phyloP scores from a whole-genome alignment of 192 early-diverging fungal species.

The Martensiomyces pterosporus region DNA sequence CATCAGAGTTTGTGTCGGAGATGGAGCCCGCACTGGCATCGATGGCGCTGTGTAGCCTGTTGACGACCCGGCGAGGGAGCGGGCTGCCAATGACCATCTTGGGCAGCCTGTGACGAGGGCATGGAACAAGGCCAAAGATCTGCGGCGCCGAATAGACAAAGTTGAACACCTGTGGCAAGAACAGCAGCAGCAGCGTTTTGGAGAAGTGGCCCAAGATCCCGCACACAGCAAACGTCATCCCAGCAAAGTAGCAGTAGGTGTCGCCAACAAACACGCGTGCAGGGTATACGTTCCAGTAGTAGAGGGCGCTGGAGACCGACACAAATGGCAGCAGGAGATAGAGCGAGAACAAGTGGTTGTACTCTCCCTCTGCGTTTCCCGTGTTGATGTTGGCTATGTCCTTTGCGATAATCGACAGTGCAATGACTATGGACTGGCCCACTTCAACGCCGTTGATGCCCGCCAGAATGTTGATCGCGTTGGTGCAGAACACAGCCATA shows the following conservation, averaged over 20 bases:
- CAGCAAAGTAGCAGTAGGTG: slow-evolving; percentile 96
- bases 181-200: slow-evolving; percentile 90
- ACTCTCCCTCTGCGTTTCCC: slow-evolving; percentile 55
- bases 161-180: slow-evolving; percentile 96
- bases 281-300: slow-evolving; percentile 92
- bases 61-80: slow-evolving; percentile 10
- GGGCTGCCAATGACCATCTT: slow-evolving; percentile 25
- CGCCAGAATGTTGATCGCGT: slow-evolving; percentile 97
- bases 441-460: slow-evolving; percentile 98
- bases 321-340: slow-evolving; percentile 94
- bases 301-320: slow-evolving; percentile 74
- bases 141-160: slow-evolving; percentile 95
- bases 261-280: slow-evolving; percentile 93
- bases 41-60: slow-evolving; percentile 10
- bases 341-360: slow-evolving; percentile 79
- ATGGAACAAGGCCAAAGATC: slow-evolving; percentile 88
- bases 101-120: slow-evolving; percentile 95
- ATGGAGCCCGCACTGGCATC: slow-evolving; percentile 8
- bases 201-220: slow-evolving; percentile 91
- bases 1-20: slow-evolving; percentile 14
- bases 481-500: slow-evolving; percentile 91
- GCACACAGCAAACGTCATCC: slow-evolving; percentile 98
- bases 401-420: slow-evolving; percentile 67
- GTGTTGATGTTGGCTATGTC: slow-evolving; percentile 37
- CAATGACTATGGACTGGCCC: slow-evolving; percentile 89